phyloP scores from a whole-genome alignment of 176 grass and related monocot species.

The Ensete glaucum region DNA sequence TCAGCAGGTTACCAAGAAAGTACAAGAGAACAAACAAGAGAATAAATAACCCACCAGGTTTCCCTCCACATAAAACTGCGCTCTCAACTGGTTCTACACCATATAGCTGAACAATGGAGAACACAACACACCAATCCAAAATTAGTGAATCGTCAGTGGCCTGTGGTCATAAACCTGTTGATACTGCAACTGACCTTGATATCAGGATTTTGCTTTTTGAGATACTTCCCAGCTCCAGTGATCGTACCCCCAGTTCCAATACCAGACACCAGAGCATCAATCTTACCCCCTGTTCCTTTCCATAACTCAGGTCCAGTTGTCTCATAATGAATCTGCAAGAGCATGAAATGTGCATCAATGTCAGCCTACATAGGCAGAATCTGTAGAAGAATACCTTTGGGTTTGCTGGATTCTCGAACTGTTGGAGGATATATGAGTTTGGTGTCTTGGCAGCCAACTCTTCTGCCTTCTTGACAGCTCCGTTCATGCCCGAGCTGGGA shows the following conservation, averaged over 20 bases:
- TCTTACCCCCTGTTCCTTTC: conserved; percentile 9
- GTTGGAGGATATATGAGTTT: conserved; percentile 15
- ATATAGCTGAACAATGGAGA: not conserved
- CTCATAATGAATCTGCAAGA: conserved; percentile 10
- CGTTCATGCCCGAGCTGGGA: conserved; percentile 5
- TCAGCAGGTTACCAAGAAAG: not conserved
- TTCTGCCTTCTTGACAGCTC: conserved; percentile 5
- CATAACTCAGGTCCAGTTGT: conserved; percentile 17
- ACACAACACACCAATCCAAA: not conserved
- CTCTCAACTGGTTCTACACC: conserved; percentile 13
- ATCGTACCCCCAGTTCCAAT: conserved; percentile 18
- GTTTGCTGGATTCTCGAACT: conserved; percentile 12
- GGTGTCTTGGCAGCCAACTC: conserved; percentile 11
- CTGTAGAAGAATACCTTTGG: not conserved
- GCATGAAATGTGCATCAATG: not conserved
- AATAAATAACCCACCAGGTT: not conserved
- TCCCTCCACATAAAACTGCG: conserved; percentile 8
- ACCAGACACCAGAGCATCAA: conserved; percentile 11
- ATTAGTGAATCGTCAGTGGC: not conserved
- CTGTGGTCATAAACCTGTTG: not conserved
- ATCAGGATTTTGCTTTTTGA: conserved; percentile 11
- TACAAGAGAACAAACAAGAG: not conserved
- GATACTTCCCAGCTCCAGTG: conserved; percentile 7
- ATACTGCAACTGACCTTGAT: not conserved
- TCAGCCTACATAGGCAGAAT: not conserved